phyloP scores from a whole-genome alignment of 2,329 filamentous ascomycete genomes.

The Kalaharituber pfeilii region DNA sequence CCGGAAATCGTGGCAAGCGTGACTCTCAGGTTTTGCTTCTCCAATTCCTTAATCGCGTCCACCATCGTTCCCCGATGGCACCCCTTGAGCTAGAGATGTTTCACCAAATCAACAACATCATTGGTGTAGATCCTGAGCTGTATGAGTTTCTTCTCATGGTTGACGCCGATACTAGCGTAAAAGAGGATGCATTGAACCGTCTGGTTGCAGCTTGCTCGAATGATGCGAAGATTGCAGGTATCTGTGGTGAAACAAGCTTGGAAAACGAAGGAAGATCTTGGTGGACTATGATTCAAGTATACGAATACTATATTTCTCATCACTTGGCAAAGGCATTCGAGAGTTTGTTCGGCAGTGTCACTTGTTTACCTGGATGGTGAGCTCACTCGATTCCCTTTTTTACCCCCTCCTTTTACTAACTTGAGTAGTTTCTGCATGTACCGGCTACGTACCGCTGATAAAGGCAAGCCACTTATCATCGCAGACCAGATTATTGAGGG shows the following conservation, averaged over 20 bases:
- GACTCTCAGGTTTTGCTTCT: constrained; percentile 92
- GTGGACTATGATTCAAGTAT: constrained; percentile 99
- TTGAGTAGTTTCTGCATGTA: constrained; percentile 99
- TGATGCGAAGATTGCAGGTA: constrained; percentile 89
- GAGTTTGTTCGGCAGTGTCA: constrained; percentile 92
- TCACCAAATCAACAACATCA: constrained; percentile 98
- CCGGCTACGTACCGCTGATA: constrained; percentile 79
- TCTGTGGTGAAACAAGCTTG: constrained; percentile 89
- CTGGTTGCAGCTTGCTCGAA: constrained; percentile 85
- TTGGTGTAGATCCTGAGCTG: constrained; percentile 88
- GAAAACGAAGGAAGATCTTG: constrained; percentile 89
- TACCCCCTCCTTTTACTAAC: too few relatives aligned
- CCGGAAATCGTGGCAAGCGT: constrained; percentile 94
- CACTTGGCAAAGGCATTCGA: constrained; percentile 94
- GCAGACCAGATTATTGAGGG: constrained; percentile 73
- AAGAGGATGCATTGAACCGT: constrained; percentile 79
- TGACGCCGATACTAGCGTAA: constrained; percentile 88
- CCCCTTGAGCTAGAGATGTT: constrained; percentile 96
- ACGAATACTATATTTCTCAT: constrained; percentile 99
- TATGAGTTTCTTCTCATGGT: constrained; percentile 98
- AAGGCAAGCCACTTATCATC: constrained; percentile 86
- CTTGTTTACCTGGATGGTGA: constrained; percentile 97
- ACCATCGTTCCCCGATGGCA: constrained; percentile 85
- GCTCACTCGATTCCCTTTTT: constrained; percentile 29
- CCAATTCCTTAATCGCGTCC: constrained; percentile 95